Evolutionary conservation across 495 filamentous ascomycete species (phyloP).

Genomic region (Glonium stellatum): DNA sequence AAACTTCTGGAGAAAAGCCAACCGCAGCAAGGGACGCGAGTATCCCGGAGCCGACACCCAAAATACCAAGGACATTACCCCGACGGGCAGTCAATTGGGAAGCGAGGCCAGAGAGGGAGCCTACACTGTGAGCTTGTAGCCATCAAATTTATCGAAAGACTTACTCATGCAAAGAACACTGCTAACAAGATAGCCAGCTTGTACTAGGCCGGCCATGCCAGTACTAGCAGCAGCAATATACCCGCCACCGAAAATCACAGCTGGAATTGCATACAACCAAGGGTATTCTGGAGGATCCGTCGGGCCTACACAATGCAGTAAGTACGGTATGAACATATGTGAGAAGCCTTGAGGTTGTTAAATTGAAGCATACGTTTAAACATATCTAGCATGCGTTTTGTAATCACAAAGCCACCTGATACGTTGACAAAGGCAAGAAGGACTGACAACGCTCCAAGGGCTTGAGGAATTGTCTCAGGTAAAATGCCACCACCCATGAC

Average conservation of each 20-base stretch:
- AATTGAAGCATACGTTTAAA: constrained; percentile 47
- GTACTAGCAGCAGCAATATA: constrained; percentile 68
- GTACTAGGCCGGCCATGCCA: constrained; percentile 70
- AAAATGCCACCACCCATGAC: constrained; percentile 69
- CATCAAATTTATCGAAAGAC: background rate
- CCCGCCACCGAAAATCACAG: constrained; percentile 64
- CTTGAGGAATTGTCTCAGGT: constrained; percentile 68
- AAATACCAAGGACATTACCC: constrained; percentile 73
- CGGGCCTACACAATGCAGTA: constrained; percentile 33
- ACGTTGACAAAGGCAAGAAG: constrained; percentile 77
- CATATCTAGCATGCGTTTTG: constrained; percentile 89
- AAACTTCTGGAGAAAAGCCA: constrained; percentile 64
- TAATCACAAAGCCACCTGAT: constrained; percentile 74
- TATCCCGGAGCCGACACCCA: constrained; percentile 70
- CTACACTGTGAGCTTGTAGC: constrained; percentile 17
- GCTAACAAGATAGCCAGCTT: constrained; percentile 74
- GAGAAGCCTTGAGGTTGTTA: constrained; percentile 31
- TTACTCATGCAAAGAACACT: constrained; percentile 61
- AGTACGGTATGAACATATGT: background rate
- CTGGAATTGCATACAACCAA: constrained; percentile 73
- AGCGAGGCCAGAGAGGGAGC: constrained; percentile 62
- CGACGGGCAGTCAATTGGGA: constrained; percentile 70
- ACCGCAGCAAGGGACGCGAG: constrained; percentile 69
- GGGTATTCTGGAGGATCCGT: constrained; percentile 78
- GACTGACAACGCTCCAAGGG: constrained; percentile 67